Conservation (phyloP, 2,329 filamentous ascomycete species). For the Claviceps lovelessii region DNA sequence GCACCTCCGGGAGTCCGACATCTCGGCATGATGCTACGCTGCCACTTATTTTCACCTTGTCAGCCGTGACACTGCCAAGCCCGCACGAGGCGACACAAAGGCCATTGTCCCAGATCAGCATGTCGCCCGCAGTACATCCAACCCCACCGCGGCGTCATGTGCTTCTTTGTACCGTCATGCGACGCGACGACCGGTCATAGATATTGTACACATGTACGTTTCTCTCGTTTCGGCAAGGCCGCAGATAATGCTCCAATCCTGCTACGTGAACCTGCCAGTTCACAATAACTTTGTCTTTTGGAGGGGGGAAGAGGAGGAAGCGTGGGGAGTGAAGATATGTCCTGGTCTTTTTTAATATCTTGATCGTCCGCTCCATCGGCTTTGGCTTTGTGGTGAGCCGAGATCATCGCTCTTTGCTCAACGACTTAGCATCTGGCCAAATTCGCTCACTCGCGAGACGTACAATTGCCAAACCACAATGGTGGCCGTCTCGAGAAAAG, state of each 20-base stretch:
- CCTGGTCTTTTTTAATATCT: background rate
- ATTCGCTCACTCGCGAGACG: background rate
- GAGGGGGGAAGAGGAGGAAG: too few species aligned
- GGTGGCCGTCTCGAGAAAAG: background rate
- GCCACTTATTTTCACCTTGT: background rate
- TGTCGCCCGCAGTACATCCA: background rate
- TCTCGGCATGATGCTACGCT: background rate
- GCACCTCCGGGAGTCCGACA: background rate
- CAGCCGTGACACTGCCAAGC: background rate
- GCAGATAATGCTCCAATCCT: background rate
- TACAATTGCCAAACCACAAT: background rate
- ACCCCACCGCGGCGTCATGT: background rate
- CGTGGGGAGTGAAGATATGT: background rate
- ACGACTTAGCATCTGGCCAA: background rate
- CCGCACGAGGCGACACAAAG: background rate
- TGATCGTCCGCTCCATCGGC: background rate
- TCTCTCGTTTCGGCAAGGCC: background rate
- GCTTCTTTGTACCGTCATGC: background rate
- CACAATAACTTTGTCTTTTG: too few species aligned
- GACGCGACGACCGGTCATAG: background rate
- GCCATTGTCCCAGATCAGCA: background rate
- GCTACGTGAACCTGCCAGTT: background rate
- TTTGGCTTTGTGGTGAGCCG: background rate
- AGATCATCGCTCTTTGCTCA: background rate
- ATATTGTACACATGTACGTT: background rate